These are phyloP conservation scores for Lactarius tabidus DNA, from an alignment of 768 basidiomycete genomes.

Conservation along the genomic window DNA sequence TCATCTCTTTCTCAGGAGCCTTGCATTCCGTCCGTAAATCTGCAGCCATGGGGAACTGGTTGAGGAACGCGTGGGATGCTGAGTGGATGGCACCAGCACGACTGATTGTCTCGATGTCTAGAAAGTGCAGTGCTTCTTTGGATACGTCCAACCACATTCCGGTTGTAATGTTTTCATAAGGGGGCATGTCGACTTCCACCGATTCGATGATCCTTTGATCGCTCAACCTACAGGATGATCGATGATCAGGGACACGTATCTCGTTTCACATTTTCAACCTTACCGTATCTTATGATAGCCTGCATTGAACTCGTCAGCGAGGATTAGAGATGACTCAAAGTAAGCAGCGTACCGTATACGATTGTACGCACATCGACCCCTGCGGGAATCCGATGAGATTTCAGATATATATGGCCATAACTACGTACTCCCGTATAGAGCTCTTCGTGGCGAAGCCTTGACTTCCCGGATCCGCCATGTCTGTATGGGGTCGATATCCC, in stretches of 20 bases:
- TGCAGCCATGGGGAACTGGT: constrained; percentile 62
- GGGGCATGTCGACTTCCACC: constrained; percentile 72
- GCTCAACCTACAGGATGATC: constrained; percentile 33
- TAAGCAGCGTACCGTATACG: constrained; percentile 59
- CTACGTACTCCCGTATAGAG: constrained; percentile 69
- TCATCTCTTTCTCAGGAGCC: constrained; percentile 69
- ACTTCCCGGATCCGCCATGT: constrained; percentile 71
- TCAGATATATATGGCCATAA: not conserved
- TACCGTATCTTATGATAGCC: constrained; percentile 81
- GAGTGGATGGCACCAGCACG: constrained; percentile 81
- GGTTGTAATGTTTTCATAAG: constrained; percentile 68
- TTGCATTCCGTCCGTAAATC: constrained; percentile 85
- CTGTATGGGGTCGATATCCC: constrained; percentile 69
- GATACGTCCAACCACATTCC: constrained; percentile 83
- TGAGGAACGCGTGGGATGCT: constrained; percentile 79
- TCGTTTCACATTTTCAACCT: not conserved
- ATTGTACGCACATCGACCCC: constrained; percentile 61
- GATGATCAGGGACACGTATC: not conserved
- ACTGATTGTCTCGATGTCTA: constrained; percentile 53
- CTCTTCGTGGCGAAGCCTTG: constrained; percentile 47
- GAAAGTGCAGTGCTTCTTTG: constrained; percentile 44
- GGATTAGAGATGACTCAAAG: not conserved
- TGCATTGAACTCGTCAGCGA: constrained; percentile 29
- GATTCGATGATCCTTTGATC: constrained; percentile 64
- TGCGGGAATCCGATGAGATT: constrained; percentile 29